Evolutionary conservation across 164 flowering plant genomes (phyloP).

Genomic region (Vitis rupestris): DNA sequence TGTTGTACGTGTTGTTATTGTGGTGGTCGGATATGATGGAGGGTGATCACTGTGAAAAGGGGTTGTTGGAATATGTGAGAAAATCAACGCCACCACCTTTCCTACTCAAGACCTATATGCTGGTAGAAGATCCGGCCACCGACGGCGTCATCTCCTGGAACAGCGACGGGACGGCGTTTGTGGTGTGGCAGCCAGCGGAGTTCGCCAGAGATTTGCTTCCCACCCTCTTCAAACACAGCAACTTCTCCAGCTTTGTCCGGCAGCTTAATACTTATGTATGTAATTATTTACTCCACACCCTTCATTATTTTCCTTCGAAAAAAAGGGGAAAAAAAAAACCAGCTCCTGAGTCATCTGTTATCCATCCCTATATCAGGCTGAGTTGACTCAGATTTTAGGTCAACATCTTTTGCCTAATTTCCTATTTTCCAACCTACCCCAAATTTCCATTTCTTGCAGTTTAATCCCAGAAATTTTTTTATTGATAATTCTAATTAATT

Average conservation of each 20-base stretch:
- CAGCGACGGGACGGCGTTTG: constrained; percentile 60
- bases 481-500: no score
- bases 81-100: constrained; percentile 63
- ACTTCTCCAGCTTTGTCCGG: constrained; percentile 90
- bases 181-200: constrained; percentile 83
- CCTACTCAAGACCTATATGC: constrained; percentile 63
- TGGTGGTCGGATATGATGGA: neutral
- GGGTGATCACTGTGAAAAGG: constrained; percentile 24
- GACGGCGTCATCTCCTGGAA: constrained; percentile 73
- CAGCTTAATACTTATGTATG: constrained; percentile 90
- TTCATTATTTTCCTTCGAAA: neutral
- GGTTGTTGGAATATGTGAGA: constrained; percentile 37
- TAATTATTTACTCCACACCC: neutral
- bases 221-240: constrained; percentile 79
- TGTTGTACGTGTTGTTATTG: no score
- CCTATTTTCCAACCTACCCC: no score
- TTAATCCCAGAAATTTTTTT: no score
- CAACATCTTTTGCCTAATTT: neutral
- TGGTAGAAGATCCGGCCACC: constrained; percentile 67
- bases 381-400: constrained; percentile 1
- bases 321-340: no score
- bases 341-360: no score
- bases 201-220: constrained; percentile 80
- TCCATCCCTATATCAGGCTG: no score
- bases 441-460: no score